A percentile compares a stretch with the other conserved stretches of the same genome.
Conservation (phyloP, 1,284 basidiomycete species). For the Sporisorium exsertum region DNA sequence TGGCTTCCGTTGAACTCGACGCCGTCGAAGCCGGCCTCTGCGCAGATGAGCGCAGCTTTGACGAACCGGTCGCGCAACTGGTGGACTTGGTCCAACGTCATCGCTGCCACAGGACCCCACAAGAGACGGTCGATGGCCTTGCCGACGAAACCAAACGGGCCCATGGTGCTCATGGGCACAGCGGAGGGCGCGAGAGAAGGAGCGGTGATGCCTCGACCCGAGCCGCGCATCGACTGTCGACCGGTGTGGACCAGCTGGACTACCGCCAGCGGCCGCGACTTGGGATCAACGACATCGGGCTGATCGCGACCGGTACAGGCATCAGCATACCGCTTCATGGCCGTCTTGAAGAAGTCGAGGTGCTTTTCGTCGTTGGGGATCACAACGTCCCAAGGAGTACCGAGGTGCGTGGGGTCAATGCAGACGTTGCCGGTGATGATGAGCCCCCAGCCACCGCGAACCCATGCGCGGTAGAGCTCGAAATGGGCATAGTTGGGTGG, state of each 20-base stretch:
- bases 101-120: conserved; percentile 69
- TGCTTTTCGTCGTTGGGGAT: conserved; percentile 72
- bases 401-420: conserved; percentile 78
- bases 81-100: conserved; percentile 75
- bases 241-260: conserved; percentile 90
- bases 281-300: conserved; percentile 65
- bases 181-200: conserved; percentile 81
- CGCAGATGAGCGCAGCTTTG: conserved; percentile 75
- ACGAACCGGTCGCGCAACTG: conserved; percentile 78
- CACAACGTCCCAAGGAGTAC: conserved; percentile 83
- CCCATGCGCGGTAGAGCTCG: conserved; percentile 82
- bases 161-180: conserved; percentile 73
- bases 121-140: conserved; percentile 70
- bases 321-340: conserved; percentile 57
- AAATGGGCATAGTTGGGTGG: conserved; percentile 72
- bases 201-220: conserved; percentile 76
- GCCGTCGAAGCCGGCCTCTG: conserved; percentile 83
- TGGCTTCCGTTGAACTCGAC: conserved; percentile 89
- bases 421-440: conserved; percentile 88
- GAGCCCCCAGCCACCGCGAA: conserved; percentile 84
- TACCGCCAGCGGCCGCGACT: conserved; percentile 67
- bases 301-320: conserved; percentile 52
- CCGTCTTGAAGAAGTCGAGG: conserved; percentile 63
- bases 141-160: conserved; percentile 34
- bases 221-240: conserved; percentile 81